Evolutionary conservation across 768 basidiomycete genomes (phyloP).

Genomic region (Pleurotus cornucopiae): DNA sequence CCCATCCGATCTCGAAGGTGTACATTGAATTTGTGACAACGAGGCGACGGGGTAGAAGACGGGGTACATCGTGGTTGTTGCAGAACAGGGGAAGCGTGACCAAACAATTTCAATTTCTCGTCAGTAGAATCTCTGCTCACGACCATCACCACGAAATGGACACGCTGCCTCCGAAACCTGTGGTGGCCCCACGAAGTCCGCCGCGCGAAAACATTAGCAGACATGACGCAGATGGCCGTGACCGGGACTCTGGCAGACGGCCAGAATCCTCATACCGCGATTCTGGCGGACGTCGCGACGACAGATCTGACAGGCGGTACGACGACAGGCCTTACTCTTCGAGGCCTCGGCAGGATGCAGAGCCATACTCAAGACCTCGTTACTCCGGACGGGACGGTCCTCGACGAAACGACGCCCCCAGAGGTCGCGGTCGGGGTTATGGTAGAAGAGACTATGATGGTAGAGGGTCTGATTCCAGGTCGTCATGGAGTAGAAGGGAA

Average conservation of each 20-base stretch:
- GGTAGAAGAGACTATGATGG: background rate
- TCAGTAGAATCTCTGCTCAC: background rate
- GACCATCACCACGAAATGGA: conserved; percentile 22
- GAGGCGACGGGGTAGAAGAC: conserved; percentile 80
- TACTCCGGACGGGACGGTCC: background rate
- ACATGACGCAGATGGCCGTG: conserved; percentile 22
- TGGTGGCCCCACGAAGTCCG: conserved; percentile 19
- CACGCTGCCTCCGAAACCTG: conserved; percentile 37
- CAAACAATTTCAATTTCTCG: conserved; percentile 1
- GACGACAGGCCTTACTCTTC: background rate
- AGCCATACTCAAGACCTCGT: background rate
- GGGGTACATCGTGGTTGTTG: conserved; percentile 20
- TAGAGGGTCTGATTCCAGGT: background rate
- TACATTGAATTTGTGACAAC: conserved; percentile 67
- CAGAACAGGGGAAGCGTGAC: background rate
- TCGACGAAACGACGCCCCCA: background rate
- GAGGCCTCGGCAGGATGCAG: background rate
- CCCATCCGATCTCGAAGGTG: conserved; percentile 81
- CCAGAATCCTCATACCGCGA: background rate
- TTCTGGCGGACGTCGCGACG: background rate
- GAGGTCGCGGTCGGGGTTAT: background rate
- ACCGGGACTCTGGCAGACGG: conserved; percentile 12
- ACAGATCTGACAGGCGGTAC: background rate
- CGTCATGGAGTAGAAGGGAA: background rate
- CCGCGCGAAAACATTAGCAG: conserved; percentile 14